A percentile compares a stretch with the other conserved stretches of the same genome.
Evolutionary conservation across 2,329 filamentous ascomycete genomes (phyloP).

Genomic region (Colletotrichum sp.): DNA sequence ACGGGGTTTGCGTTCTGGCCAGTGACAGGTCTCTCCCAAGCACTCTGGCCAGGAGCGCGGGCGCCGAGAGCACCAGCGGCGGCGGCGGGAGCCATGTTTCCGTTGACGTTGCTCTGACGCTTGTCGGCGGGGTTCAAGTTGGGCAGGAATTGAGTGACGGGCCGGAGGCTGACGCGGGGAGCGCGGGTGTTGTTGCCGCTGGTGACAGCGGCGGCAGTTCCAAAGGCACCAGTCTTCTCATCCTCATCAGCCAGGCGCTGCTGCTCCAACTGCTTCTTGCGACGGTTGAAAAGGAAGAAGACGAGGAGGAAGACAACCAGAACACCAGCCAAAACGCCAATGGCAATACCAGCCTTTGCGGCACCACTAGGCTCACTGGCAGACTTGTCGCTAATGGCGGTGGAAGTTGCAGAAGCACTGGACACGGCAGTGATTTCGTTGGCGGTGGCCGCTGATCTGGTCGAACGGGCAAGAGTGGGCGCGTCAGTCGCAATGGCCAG

Average conservation of each 20-base stretch:
- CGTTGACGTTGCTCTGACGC: slow-evolving; percentile 50
- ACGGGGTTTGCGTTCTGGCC: slow-evolving; percentile 54
- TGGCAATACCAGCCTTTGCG: slow-evolving; percentile 80
- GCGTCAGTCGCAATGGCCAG: slow-evolving; percentile 31
- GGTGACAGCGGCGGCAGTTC: slow-evolving; percentile 28
- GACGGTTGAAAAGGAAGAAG: slow-evolving; percentile 73
- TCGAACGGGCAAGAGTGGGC: slow-evolving; percentile 31
- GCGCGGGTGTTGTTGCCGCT: slow-evolving; percentile 57
- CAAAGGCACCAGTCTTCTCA: slow-evolving; percentile 64
- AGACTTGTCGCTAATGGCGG: slow-evolving; percentile 12
- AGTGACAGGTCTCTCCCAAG: slow-evolving; percentile 55
- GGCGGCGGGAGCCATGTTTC: slow-evolving; percentile 35
- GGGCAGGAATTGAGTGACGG: slow-evolving; percentile 83
- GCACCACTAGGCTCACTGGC: slow-evolving; percentile 24
- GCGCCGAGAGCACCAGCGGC: slow-evolving; percentile 31
- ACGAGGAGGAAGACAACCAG: slow-evolving; percentile 70
- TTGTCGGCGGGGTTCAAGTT: slow-evolving; percentile 58
- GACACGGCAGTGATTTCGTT: slow-evolving; percentile 23
- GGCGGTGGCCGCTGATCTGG: slow-evolving; percentile 30
- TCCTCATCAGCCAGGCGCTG: slow-evolving; percentile 56
- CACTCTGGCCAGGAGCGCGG: slow-evolving; percentile 34
- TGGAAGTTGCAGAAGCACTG: slow-evolving; percentile 14
- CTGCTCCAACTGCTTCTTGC: slow-evolving; percentile 69
- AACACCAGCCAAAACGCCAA: slow-evolving; percentile 78
- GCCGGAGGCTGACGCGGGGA: slow-evolving; percentile 84